Conservation (phyloP, 306 rosid genomes). For the Trichosanthes cucumerina region DNA sequence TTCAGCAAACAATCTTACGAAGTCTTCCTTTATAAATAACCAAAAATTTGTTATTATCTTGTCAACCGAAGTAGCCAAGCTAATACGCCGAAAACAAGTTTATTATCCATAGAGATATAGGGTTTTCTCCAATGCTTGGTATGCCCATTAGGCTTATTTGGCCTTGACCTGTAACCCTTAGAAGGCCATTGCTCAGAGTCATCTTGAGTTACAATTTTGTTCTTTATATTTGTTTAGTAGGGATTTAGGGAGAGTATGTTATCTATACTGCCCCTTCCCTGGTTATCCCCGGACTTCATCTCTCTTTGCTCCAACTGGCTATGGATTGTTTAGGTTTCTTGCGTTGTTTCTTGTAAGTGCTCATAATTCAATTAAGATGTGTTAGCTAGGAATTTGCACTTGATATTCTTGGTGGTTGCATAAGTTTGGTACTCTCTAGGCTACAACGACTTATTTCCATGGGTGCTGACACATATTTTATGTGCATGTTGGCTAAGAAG, state of each 20-base stretch:
- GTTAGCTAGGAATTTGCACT: neutral
- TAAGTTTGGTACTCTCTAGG: slow-evolving; percentile 2
- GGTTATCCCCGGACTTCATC: neutral
- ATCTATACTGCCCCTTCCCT: neutral
- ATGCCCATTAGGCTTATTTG: neutral
- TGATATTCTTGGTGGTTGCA: slow-evolving; percentile 8
- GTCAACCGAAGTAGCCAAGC: too few species aligned
- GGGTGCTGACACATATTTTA: slow-evolving; percentile 20
- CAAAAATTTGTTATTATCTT: too few species aligned
- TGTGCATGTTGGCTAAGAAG: slow-evolving; percentile 58
- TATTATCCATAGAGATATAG: neutral
- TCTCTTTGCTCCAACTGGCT: neutral
- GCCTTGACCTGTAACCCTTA: neutral
- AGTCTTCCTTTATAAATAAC: too few species aligned
- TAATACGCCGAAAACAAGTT: neutral
- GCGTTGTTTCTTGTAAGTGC: neutral
- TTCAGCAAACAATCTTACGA: too few species aligned
- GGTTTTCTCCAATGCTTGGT: neutral
- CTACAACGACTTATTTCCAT: slow-evolving; percentile 6
- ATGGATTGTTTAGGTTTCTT: neutral
- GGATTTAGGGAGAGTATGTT: neutral
- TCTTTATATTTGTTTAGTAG: neutral
- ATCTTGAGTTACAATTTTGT: neutral
- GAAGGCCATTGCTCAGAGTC: neutral
- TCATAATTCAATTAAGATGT: neutral